Evolutionary conservation across 495 filamentous ascomycete species (phyloP).

Genomic region (Talaromyces nanjingensis): DNA sequence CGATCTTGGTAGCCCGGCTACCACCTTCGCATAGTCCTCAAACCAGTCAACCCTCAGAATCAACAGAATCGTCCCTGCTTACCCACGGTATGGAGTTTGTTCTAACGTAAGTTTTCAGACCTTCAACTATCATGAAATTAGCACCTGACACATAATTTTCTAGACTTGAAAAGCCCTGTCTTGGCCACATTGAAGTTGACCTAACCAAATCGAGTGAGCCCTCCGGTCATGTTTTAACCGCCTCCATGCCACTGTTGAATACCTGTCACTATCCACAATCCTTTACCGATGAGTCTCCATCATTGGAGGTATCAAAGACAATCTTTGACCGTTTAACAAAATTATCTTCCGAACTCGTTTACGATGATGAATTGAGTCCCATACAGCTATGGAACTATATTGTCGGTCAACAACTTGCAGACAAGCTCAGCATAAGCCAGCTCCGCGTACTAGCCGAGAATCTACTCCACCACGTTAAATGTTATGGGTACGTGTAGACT

Average conservation of each 20-base stretch:
- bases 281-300: background rate
- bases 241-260: background rate
- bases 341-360: slow-evolving; percentile 20
- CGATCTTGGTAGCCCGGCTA: background rate
- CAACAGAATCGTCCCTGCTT: background rate
- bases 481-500: background rate
- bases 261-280: background rate
- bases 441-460: background rate
- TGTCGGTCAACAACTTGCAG: slow-evolving; percentile 16
- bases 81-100: background rate
- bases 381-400: slow-evolving; percentile 29
- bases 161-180: background rate
- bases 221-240: background rate
- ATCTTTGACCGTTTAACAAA: slow-evolving; percentile 20
- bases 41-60: background rate
- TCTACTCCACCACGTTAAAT: background rate
- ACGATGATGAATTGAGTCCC: slow-evolving; percentile 26
- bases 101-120: background rate
- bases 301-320: background rate
- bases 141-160: background rate
- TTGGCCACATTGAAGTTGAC: background rate
- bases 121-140: background rate
- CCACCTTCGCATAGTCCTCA: background rate
- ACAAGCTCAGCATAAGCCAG: background rate
- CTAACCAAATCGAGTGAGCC: background rate